Evolutionary conservation across 1,139 yeast species (phyloP).

Genomic region (Wickerhamomyces sp.): DNA sequence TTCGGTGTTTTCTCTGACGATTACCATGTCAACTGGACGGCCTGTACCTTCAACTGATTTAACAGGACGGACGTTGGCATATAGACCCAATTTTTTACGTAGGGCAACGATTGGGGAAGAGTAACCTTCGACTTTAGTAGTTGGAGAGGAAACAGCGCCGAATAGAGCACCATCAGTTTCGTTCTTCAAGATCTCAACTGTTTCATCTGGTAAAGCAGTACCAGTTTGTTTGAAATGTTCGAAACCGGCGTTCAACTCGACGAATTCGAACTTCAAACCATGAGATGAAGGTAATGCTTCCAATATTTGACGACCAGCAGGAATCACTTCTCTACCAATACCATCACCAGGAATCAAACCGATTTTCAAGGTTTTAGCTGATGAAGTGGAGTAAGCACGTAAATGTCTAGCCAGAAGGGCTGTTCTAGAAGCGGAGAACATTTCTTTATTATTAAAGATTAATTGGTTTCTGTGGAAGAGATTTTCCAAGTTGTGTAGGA

Average conservation of each 20-base stretch:
- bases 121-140: conserved; percentile 91
- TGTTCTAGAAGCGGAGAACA: conserved; percentile 1
- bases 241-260: conserved; percentile 88
- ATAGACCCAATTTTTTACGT: conserved; percentile 89
- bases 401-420: conserved; percentile 3
- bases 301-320: conserved; percentile 83
- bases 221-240: conserved; percentile 92
- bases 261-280: conserved; percentile 79
- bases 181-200: conserved; percentile 71
- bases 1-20: conserved; percentile 97
- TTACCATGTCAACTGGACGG: conserved; percentile 93
- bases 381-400: conserved; percentile 30
- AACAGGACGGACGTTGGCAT: conserved; percentile 97
- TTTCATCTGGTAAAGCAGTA: conserved; percentile 88
- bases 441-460: background rate
- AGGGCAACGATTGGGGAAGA: conserved; percentile 97
- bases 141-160: conserved; percentile 96
- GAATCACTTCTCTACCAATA: conserved; percentile 95
- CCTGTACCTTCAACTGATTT: conserved; percentile 78
- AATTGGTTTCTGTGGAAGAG: background rate
- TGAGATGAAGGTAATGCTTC: conserved; percentile 74
- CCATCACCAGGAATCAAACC: conserved; percentile 95
- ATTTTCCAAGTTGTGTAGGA: no score
- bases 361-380: conserved; percentile 31
- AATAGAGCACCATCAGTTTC: conserved; percentile 96